phyloP scores from a whole-genome alignment of 2,329 filamentous ascomycete genomes.

The Lecanosticta acicola region DNA sequence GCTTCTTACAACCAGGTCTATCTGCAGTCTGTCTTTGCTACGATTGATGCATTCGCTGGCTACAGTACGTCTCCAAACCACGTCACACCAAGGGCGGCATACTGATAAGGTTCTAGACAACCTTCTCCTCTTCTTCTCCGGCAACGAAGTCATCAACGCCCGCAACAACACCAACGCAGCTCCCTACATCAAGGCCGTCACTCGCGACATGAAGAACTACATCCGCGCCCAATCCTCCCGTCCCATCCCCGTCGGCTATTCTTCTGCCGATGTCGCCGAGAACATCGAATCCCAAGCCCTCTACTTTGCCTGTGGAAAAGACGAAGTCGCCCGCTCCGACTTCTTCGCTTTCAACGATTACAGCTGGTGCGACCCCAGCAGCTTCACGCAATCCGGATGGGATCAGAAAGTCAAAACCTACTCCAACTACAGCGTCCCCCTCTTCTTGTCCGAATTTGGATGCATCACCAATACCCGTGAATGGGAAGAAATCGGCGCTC shows the following conservation, averaged over 20 bases:
- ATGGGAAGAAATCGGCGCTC: conserved; percentile 70
- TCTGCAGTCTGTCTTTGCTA: conserved; percentile 79
- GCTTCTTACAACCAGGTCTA: conserved; percentile 82
- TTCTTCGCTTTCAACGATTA: conserved; percentile 89
- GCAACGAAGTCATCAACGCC: conserved; percentile 68
- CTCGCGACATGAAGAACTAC: conserved; percentile 75
- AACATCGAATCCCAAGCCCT: conserved; percentile 80
- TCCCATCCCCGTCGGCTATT: conserved; percentile 72
- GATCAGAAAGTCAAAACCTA: conserved; percentile 82
- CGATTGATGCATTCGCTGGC: conserved; percentile 73
- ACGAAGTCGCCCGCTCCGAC: conserved; percentile 70
- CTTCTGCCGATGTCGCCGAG: conserved; percentile 73
- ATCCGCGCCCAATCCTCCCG: conserved; percentile 64
- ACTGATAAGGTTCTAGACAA: conserved; percentile 48
- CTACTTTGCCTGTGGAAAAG: conserved; percentile 88
- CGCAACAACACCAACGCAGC: conserved; percentile 57
- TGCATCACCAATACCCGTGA: conserved; percentile 75
- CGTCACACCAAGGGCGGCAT: neutral
- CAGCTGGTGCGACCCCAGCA: conserved; percentile 70
- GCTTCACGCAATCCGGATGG: conserved; percentile 70
- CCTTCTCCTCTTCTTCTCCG: conserved; percentile 77
- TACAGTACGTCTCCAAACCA: conserved; percentile 53
- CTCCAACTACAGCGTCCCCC: conserved; percentile 74
- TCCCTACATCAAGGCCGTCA: conserved; percentile 66
- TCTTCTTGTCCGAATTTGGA: conserved; percentile 92